Percentiles rank a stretch among this genome's conserved stretches.
Conservation (phyloP, 2,329 filamentous ascomycete species). For the Exophiala aquamarina region DNA sequence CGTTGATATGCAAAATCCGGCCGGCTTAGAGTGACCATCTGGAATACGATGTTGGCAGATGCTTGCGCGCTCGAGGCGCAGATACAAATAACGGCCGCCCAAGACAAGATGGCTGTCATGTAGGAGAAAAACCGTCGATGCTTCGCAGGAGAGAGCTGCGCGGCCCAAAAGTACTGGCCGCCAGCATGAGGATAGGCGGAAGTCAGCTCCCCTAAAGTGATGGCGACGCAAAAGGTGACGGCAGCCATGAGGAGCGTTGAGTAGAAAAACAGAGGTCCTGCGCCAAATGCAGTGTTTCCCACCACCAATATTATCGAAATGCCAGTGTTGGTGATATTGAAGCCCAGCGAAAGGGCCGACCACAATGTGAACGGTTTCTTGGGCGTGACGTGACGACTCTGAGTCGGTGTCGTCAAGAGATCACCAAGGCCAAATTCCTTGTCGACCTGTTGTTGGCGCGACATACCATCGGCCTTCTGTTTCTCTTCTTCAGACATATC, state of each 20-base stretch:
- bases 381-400: neutral
- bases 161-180: conserved; percentile 44
- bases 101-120: conserved; percentile 31
- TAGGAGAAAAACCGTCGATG: neutral
- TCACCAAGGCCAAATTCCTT: too few relatives aligned
- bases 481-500: too few relatives aligned
- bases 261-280: conserved; percentile 2
- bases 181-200: conserved; percentile 52
- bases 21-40: conserved; percentile 14
- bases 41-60: conserved; percentile 16
- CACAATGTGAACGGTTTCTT: conserved; percentile 1
- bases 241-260: conserved; percentile 29
- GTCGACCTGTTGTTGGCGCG: too few relatives aligned
- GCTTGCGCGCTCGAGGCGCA: conserved; percentile 35
- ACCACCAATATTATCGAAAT: neutral
- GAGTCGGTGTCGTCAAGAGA: too few relatives aligned
- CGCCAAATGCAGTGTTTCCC: neutral
- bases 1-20: conserved; percentile 12
- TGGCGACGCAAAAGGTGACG: conserved; percentile 52
- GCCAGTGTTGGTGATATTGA: conserved; percentile 3
- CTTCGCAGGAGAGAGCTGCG: neutral
- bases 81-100: conserved; percentile 56
- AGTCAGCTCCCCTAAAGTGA: conserved; percentile 49
- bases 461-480: too few relatives aligned
- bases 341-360: conserved; percentile 1